A percentile compares a stretch with the other conserved stretches of the same genome.
phyloP scores from a whole-genome alignment of 1,284 basidiomycete species.

The Puccinia triticina region DNA sequence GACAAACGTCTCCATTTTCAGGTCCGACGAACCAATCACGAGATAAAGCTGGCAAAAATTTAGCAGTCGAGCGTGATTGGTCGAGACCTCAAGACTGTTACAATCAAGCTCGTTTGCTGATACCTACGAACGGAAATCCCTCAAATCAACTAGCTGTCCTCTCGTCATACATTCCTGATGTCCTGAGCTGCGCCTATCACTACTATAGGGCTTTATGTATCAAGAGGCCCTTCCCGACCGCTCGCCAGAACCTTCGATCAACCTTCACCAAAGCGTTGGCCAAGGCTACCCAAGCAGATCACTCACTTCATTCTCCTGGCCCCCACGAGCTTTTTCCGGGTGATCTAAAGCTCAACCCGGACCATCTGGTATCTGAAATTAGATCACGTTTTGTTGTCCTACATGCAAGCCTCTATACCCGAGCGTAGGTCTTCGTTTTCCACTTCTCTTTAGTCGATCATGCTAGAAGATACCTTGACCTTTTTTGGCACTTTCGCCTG shows the following conservation, averaged over 20 bases:
- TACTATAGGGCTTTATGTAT: constrained; percentile 92
- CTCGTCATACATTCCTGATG: constrained; percentile 78
- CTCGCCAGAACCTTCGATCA: constrained; percentile 78
- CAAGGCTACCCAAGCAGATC: constrained; percentile 57
- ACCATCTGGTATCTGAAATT: constrained; percentile 50
- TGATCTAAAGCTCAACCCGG: constrained; percentile 55
- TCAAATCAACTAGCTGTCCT: constrained; percentile 95
- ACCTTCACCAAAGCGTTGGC: constrained; percentile 72
- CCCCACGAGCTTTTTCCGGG: constrained; percentile 58
- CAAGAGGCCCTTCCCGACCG: constrained; percentile 80
- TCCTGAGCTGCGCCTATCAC: constrained; percentile 77
- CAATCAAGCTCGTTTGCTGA: constrained; percentile 75
- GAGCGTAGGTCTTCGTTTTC: constrained; percentile 57
- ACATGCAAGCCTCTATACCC: constrained; percentile 37
- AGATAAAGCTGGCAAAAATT: constrained; percentile 49
- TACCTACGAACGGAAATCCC: constrained; percentile 78
- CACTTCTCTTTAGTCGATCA: neutral
- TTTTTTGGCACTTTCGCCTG: neutral
- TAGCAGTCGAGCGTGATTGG: constrained; percentile 69
- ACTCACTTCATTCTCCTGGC: constrained; percentile 60
- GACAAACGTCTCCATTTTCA: constrained; percentile 14
- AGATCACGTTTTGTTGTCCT: constrained; percentile 32
- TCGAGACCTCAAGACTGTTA: constrained; percentile 77
- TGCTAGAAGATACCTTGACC: constrained; percentile 9
- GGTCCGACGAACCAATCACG: neutral